Conservation (phyloP, 2,329 filamentous ascomycete genomes). For the Trichoderma arundinaceum region DNA sequence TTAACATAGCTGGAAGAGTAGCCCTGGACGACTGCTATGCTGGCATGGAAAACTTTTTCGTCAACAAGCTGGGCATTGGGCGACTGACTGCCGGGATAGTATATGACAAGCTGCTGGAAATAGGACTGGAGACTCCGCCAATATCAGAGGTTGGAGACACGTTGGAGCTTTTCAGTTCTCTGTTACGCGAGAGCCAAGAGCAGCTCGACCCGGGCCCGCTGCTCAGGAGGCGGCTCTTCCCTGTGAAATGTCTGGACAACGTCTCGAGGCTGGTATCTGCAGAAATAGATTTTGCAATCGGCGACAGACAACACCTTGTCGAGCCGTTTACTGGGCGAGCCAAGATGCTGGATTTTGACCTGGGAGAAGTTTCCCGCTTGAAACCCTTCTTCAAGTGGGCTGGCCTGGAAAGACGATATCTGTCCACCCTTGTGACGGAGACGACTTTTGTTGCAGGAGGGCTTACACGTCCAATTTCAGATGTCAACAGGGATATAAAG, state of each 20-base stretch:
- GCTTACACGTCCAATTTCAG: conserved; percentile 34
- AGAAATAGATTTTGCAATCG: conserved; percentile 42
- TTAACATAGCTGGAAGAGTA: conserved; percentile 39
- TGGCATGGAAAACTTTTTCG: conserved; percentile 42
- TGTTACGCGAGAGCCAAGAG: conserved; percentile 36
- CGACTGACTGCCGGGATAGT: conserved; percentile 42
- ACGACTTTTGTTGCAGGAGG: conserved; percentile 39
- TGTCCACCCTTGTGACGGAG: conserved; percentile 45
- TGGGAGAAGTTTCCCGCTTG: conserved; percentile 43
- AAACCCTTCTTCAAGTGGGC: conserved; percentile 45
- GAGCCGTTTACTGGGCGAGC: conserved; percentile 40
- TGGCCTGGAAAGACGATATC: conserved; percentile 40
- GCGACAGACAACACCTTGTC: conserved; percentile 42
- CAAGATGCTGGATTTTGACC: conserved; percentile 45
- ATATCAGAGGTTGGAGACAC: conserved; percentile 40
- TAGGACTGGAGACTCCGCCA: conserved; percentile 18
- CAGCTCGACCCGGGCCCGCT: conserved; percentile 30
- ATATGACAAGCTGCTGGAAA: conserved; percentile 41
- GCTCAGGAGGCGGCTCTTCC: conserved; percentile 34
- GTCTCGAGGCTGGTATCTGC: conserved; percentile 31
- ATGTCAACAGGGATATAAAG: conserved; percentile 39
- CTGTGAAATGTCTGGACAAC: conserved; percentile 37
- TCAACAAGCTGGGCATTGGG: conserved; percentile 40
- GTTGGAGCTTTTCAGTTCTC: conserved; percentile 43
- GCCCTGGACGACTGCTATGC: conserved; percentile 41